phyloP scores from a whole-genome alignment of 345 rosid species.

The Boechera stricta region DNA sequence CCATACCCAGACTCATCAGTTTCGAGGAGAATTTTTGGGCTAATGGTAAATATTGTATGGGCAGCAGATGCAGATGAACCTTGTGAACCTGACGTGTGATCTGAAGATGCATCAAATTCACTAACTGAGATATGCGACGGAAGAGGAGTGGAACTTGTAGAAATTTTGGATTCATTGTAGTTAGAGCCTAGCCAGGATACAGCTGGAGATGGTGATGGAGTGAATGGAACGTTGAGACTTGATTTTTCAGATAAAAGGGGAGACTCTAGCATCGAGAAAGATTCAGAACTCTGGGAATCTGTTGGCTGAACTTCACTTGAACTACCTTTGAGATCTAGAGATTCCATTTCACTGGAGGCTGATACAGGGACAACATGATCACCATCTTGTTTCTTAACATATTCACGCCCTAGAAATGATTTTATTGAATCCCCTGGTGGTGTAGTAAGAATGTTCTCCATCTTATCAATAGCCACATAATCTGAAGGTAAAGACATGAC shows the following conservation, averaged over 20 bases:
- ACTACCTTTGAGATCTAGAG: constrained; percentile 47
- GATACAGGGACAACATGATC: constrained; percentile 55
- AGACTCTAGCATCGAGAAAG: constrained; percentile 60
- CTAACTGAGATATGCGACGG: constrained; percentile 57
- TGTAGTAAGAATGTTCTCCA: constrained; percentile 44
- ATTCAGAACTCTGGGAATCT: constrained; percentile 62
- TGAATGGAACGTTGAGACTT: constrained; percentile 51
- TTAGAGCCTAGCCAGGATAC: constrained; percentile 64
- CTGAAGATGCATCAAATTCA: constrained; percentile 68
- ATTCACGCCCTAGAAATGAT: constrained; percentile 49
- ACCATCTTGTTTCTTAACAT: constrained; percentile 50
- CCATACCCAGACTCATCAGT: constrained; percentile 91
- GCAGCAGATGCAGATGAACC: constrained; percentile 53
- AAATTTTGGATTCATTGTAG: constrained; percentile 57
- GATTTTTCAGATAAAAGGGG: constrained; percentile 79
- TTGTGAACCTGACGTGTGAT: constrained; percentile 60
- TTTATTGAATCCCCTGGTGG: constrained; percentile 50
- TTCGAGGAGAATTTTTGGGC: constrained; percentile 70
- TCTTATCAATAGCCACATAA: constrained; percentile 51
- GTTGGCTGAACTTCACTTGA: constrained; percentile 47
- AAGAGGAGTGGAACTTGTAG: constrained; percentile 57
- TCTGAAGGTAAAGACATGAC: constrained; percentile 54
- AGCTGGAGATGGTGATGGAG: constrained; percentile 64
- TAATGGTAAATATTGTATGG: constrained; percentile 56
- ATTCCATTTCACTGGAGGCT: constrained; percentile 53